Percentiles rank a stretch among this genome's conserved stretches.
Evolutionary conservation across 257 asterid genomes (phyloP).

Genomic region (Leonotis leonurus): DNA sequence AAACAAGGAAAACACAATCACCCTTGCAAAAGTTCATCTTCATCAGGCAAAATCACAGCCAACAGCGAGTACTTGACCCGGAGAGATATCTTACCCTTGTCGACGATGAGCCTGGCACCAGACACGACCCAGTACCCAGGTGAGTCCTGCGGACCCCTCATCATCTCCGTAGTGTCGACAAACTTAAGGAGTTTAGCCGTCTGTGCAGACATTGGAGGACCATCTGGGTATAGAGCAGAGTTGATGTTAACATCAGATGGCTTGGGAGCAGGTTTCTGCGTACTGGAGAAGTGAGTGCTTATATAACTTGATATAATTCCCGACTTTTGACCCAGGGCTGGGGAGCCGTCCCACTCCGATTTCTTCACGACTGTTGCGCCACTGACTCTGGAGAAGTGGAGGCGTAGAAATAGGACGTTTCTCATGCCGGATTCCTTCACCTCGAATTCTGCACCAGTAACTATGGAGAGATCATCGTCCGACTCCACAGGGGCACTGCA

Average conservation of each 20-base stretch:
- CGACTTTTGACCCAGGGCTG: constrained; percentile 51
- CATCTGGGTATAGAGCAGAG: constrained; percentile 68
- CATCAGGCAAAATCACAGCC: constrained; percentile 47
- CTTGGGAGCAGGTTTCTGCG: constrained; percentile 50
- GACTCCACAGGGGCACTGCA: constrained; percentile 71
- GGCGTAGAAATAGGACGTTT: constrained; percentile 50
- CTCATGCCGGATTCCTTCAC: constrained; percentile 55
- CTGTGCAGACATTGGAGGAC: constrained; percentile 64
- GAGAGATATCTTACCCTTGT: constrained; percentile 52
- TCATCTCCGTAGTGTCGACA: constrained; percentile 69
- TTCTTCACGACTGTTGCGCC: constrained; percentile 53
- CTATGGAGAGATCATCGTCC: constrained; percentile 56
- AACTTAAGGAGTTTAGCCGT: constrained; percentile 53
- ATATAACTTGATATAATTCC: constrained; percentile 57
- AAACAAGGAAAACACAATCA: constrained; percentile 16
- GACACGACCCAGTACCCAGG: constrained; percentile 85
- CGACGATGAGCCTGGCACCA: constrained; percentile 70
- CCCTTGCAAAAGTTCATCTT: constrained; percentile 26
- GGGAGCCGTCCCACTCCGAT: constrained; percentile 76
- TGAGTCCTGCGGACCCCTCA: constrained; percentile 64
- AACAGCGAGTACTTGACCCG: constrained; percentile 65
- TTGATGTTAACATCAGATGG: constrained; percentile 58
- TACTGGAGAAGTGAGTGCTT: constrained; percentile 43
- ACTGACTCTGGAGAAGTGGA: constrained; percentile 48
- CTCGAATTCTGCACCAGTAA: constrained; percentile 62